Percentiles rank a stretch among this genome's conserved stretches.
These are phyloP conservation scores for Aspergillus sp. DNA, from an alignment of 2,329 filamentous ascomycete species.

Conservation along the genomic window DNA sequence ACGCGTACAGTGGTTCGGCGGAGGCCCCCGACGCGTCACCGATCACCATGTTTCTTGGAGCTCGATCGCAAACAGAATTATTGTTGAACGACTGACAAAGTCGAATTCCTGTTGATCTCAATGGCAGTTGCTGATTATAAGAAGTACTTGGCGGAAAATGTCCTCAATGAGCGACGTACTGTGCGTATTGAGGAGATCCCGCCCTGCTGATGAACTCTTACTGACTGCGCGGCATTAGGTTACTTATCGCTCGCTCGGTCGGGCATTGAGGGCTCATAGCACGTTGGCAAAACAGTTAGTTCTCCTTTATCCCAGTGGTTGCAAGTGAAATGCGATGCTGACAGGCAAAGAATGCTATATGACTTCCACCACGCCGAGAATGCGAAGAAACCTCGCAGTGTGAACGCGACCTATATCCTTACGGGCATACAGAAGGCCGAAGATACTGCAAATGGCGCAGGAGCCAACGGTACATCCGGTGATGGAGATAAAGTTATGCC, in stretches of 20 bases:
- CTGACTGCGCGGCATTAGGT: conserved; percentile 58
- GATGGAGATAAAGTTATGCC: conserved; percentile 64
- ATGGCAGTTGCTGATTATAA: conserved; percentile 61
- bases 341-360: conserved; percentile 71
- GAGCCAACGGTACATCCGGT: conserved; percentile 59
- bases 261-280: conserved; percentile 80
- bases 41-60: not conserved
- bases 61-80: not conserved
- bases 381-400: conserved; percentile 69
- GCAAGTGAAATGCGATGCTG: conserved; percentile 2
- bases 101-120: not conserved
- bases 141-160: conserved; percentile 73
- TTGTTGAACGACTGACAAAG: not conserved
- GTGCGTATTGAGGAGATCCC: conserved; percentile 53
- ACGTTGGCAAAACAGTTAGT: conserved; percentile 86
- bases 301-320: not conserved
- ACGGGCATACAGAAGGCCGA: conserved; percentile 66
- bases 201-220: not conserved
- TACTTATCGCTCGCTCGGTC: conserved; percentile 83
- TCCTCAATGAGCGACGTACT: conserved; percentile 75
- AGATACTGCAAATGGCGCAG: conserved; percentile 44
- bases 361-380: conserved; percentile 84
- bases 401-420: conserved; percentile 93
- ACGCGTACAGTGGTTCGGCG: conserved; percentile 47
- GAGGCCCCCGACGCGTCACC: conserved; percentile 37